phyloP scores from a whole-genome alignment of 2,329 filamentous ascomycete genomes.

The Penicillium sp. region DNA sequence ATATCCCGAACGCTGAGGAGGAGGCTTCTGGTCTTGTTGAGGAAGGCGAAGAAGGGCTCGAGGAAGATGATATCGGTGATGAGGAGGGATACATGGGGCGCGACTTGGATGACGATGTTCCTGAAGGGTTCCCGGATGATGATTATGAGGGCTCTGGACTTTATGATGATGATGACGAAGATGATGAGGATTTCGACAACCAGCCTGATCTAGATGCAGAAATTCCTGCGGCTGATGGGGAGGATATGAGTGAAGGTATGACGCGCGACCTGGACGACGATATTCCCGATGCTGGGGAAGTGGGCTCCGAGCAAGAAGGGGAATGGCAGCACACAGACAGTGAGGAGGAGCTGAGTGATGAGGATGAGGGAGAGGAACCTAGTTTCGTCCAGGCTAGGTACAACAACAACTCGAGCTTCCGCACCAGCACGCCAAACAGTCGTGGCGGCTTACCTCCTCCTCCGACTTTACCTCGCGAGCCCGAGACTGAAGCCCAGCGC shows the following conservation, averaged over 20 bases:
- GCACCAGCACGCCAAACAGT: conserved; percentile 36
- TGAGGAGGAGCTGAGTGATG: conserved; percentile 57
- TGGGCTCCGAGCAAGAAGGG: conserved; percentile 46
- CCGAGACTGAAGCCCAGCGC: conserved; percentile 41
- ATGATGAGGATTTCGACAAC: conserved; percentile 44
- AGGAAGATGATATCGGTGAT: conserved; percentile 55
- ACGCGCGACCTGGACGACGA: conserved; percentile 68
- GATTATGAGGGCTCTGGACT: conserved; percentile 43
- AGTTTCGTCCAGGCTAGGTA: conserved; percentile 27
- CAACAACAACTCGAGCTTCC: conserved; percentile 29
- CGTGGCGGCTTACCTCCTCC: conserved; percentile 30
- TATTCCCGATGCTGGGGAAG: conserved; percentile 57
- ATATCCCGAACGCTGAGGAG: conserved; percentile 45
- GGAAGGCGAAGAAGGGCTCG: conserved; percentile 46
- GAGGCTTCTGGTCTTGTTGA: conserved; percentile 40
- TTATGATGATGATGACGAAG: conserved; percentile 42
- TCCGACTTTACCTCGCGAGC: conserved; percentile 24
- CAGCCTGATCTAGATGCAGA: conserved; percentile 55
- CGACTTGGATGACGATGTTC: conserved; percentile 71
- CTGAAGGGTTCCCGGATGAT: conserved; percentile 54
- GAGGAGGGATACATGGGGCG: conserved; percentile 49
- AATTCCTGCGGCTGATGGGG: conserved; percentile 55
- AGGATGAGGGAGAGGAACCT: conserved; percentile 37
- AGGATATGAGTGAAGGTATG: conserved; percentile 55
- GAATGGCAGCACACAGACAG: conserved; percentile 77